Percentiles rank a stretch among this genome's conserved stretches.
These are phyloP conservation scores for Floccularia luteovirens DNA, from an alignment of 768 basidiomycete genomes.

Conservation along the genomic window DNA sequence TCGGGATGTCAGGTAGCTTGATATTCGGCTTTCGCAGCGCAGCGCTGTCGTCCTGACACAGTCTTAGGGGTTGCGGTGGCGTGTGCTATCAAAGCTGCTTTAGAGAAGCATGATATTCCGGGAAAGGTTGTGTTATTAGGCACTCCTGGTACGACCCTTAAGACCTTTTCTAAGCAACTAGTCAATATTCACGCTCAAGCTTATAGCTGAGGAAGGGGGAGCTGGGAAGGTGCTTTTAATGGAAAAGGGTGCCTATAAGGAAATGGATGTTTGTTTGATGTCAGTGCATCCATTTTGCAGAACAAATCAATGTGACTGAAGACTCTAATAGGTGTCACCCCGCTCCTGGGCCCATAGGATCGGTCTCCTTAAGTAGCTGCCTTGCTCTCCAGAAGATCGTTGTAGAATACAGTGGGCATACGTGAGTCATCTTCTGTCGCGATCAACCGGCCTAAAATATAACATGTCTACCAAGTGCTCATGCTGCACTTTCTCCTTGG, in stretches of 20 bases:
- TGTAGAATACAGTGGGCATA: slow-evolving; percentile 68
- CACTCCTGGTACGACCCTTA: slow-evolving; percentile 54
- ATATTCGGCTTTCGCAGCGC: neutral
- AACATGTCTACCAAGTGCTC: slow-evolving; percentile 48
- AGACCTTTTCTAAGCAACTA: neutral
- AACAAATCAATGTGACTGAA: neutral
- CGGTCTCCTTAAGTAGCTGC: slow-evolving; percentile 55
- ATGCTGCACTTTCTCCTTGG: slow-evolving; percentile 78
- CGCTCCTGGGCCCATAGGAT: slow-evolving; percentile 66
- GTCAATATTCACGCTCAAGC: neutral
- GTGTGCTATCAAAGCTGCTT: slow-evolving; percentile 54
- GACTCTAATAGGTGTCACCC: slow-evolving; percentile 64
- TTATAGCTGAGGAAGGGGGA: slow-evolving; percentile 71
- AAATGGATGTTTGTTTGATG: slow-evolving; percentile 77
- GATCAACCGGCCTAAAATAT: neutral
- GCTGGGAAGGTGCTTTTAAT: slow-evolving; percentile 67
- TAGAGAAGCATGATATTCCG: slow-evolving; percentile 53
- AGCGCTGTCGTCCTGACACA: neutral
- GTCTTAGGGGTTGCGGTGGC: slow-evolving; percentile 60
- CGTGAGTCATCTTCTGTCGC: slow-evolving; percentile 30
- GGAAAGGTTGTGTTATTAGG: slow-evolving; percentile 70
- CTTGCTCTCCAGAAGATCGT: slow-evolving; percentile 54
- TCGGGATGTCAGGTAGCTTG: slow-evolving; percentile 51
- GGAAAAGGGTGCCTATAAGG: slow-evolving; percentile 67
- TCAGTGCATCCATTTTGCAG: slow-evolving; percentile 14